Evolutionary conservation across 805 yeast genomes (phyloP), one percentile per base, ranked within the genome.

Genomic region (Lipomyces mesembrius): DNA sequence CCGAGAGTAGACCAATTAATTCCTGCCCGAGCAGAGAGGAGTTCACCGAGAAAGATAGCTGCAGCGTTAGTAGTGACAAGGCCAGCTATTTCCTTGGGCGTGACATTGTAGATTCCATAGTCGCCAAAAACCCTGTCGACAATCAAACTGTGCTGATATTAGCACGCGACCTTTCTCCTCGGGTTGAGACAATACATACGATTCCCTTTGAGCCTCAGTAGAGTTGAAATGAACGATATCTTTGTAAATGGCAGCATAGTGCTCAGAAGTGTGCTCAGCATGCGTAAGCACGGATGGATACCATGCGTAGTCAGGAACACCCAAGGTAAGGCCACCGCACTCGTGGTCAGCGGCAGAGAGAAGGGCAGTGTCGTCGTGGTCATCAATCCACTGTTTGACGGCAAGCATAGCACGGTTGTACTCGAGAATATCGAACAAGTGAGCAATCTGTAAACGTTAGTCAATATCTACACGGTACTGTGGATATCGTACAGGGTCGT

Each of bases 1-100:
- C 98, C 98, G 74, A 92, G 96, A 0, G 98, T 93, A 9, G 96
- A 83, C 97, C 97, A 93, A n/a, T 97, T 98, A 20, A 92, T 86
- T 77, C 90, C 90, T 0, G 98, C 92, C 70, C 97, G 85, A n/a
- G 79, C 74, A 0, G 96, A 89, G 11, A 92, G 84, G 84, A 93
- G 84, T 63, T 87, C 83, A 74, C 90, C 89, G 64, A 92, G 77
- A 52, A 82, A 77, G 79, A 20, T 82, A 74, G 53, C 75, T 72
- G 57, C 22, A 0, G 72, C 70, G 53, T 75, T 74, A 59, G 80
- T 73, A 2, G 75, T 66, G 29, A 85, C 68, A 11, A 89, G 75
- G 1, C 67, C 73, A 2, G 77, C 74, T 32, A 88, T 78, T 70
- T 93, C 97, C 1, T 81, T 81, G 0, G 77, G 74, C 0, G 85